Base-by-base conservation (phyloP, 371 early-diverging fungal genomes). In the Capillidium rhysosporum region DNA sequence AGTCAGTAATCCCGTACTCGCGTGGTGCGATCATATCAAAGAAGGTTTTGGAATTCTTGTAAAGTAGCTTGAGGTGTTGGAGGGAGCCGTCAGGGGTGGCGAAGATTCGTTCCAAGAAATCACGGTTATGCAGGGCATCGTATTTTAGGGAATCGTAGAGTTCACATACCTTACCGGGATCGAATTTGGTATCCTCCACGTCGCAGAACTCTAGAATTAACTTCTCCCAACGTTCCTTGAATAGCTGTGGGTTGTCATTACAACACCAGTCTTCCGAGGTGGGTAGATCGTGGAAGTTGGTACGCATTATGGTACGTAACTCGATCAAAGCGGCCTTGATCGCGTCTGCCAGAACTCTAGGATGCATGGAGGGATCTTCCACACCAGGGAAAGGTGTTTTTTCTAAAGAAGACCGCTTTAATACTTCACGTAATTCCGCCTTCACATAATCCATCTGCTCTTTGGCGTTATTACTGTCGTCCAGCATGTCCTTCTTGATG, bases 161-260 rank as follows among this genome's bases (percentile, higher is more conserved):
- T 56, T 90, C 92, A 18, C 88, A 86, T 30, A 90, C 79, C 68
- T 91, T 91, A 48, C 88, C 81, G 0, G 93, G 89, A 59, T 90
- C 86, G 49, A 77, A 68, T 56, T 75, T 64, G 24, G 60, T 53
- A 38, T 59, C 65, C 24, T 72, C 73, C 0, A 74, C 76, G 56
- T 83, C 80, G 51, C 84, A 82, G 63, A 92, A 89, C 43, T 91
- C 89, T 26, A 69, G 65, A 60, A 96, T 87, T 48, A 92, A 74
- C 64, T 90, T 90, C 61, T 90, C 90, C 97, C 97, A 96, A 16
- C 97, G 77, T 68, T 96, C 97, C 56, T 75, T 71, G 61, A 86
- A 87, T 20, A 85, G 62, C 0, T 68, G 61, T 1, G 83, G 80
- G 20, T 75, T 77, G 57, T 88, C 89, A 56, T 70, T 69, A 56